phyloP scores from a whole-genome alignment of 2,329 filamentous ascomycete genomes.

The Monilinia fructicola region DNA sequence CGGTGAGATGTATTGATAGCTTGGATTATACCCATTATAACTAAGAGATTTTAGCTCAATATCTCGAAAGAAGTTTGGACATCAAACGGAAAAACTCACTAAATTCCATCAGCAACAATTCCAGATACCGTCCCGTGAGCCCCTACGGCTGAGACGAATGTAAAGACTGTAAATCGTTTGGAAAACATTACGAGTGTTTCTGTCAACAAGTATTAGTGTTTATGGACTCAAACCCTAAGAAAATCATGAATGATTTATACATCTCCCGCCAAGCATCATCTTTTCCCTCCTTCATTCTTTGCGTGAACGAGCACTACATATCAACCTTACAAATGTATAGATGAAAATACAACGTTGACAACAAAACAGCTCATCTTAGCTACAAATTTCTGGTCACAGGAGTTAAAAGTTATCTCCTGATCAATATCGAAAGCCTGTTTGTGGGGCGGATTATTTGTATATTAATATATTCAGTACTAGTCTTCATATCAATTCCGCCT shows the following conservation, averaged over 20 bases:
- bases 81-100: conserved; percentile 28
- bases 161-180: conserved; percentile 27
- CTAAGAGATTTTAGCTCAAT: conserved; percentile 23
- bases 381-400: conserved; percentile 16
- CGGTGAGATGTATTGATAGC: conserved; percentile 39
- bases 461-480: conserved; percentile 20
- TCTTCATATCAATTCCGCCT: conserved; percentile 8
- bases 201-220: background rate
- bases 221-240: background rate
- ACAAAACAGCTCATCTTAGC: background rate
- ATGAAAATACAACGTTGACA: background rate
- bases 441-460: conserved; percentile 7
- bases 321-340: background rate
- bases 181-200: conserved; percentile 27
- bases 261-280: background rate
- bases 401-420: conserved; percentile 4
- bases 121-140: conserved; percentile 37
- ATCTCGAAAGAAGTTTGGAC: conserved; percentile 6
- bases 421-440: background rate
- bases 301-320: background rate
- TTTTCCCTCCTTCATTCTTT: background rate
- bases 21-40: conserved; percentile 42
- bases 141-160: conserved; percentile 29
- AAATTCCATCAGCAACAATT: conserved; percentile 38
- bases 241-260: conserved; percentile 5